A percentile compares a stretch with the other conserved stretches of the same genome.
phyloP scores from a whole-genome alignment of 2,329 filamentous ascomycete species.

The Ascochyta viciae-villosae region DNA sequence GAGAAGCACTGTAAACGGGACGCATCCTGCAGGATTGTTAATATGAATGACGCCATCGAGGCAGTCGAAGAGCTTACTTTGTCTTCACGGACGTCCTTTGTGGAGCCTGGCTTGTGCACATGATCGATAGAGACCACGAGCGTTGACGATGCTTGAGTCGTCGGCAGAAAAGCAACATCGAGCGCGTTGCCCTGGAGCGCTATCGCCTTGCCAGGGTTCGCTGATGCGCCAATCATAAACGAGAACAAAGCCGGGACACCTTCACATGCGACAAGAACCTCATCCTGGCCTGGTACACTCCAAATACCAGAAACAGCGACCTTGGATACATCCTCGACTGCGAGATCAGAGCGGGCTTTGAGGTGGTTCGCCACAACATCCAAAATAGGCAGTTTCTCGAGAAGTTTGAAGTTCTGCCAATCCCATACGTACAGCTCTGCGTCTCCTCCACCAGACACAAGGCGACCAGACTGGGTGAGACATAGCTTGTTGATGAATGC shows the following conservation, averaged over 20 bases:
- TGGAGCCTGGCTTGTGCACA: slow-evolving; percentile 60
- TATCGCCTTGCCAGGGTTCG: slow-evolving; percentile 52
- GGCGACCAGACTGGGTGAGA: slow-evolving; percentile 66
- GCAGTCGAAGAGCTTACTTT: slow-evolving; percentile 31
- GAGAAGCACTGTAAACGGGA: slow-evolving; percentile 39
- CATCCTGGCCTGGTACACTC: slow-evolving; percentile 44
- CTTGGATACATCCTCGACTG: slow-evolving; percentile 33
- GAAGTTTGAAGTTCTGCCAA: slow-evolving; percentile 68
- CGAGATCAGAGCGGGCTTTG: slow-evolving; percentile 24
- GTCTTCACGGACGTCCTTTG: slow-evolving; percentile 45
- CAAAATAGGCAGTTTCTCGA: slow-evolving; percentile 59
- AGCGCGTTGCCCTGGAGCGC: slow-evolving; percentile 71
- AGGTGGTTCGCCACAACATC: slow-evolving; percentile 32
- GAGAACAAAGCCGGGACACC: slow-evolving; percentile 68
- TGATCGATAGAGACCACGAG: slow-evolving; percentile 62
- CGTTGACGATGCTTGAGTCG: slow-evolving; percentile 15
- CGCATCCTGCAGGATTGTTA: slow-evolving; percentile 25
- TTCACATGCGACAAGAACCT: slow-evolving; percentile 53
- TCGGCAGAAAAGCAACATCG: slow-evolving; percentile 53
- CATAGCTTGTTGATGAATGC: slow-evolving; percentile 83
- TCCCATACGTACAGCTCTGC: slow-evolving; percentile 80
- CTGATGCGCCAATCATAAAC: slow-evolving; percentile 59
- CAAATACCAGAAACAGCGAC: slow-evolving; percentile 62
- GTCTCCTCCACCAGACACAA: slow-evolving; percentile 90
- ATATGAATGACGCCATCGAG: slow-evolving; percentile 5